These are phyloP conservation scores for Fraxinus paxiana DNA, from an alignment of 305 asterid genomes.

Conservation along the genomic window DNA sequence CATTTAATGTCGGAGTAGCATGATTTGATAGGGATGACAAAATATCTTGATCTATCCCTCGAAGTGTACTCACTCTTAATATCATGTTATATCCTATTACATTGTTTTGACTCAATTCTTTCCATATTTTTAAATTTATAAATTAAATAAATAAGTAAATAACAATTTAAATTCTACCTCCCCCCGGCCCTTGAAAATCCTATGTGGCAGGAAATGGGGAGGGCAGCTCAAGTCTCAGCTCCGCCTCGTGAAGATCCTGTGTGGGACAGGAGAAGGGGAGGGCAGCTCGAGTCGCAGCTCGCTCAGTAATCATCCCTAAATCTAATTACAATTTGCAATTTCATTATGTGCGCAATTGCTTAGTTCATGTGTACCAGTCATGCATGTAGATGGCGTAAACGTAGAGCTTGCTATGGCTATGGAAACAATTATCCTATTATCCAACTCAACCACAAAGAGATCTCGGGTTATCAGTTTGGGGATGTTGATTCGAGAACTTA, in stretches of 20 bases:
- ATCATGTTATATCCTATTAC: not conserved
- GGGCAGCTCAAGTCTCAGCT: no score
- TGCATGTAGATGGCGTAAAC: constrained; percentile 44
- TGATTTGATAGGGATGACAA: not conserved
- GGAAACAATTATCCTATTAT: constrained; percentile 33
- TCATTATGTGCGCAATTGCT: constrained; percentile 42
- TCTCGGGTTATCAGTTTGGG: constrained; percentile 35
- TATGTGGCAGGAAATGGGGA: no score
- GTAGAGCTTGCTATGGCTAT: constrained; percentile 59
- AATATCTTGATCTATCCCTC: not conserved
- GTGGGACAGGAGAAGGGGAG: not conserved
- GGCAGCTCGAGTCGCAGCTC: not conserved
- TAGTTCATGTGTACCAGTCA: constrained; percentile 55
- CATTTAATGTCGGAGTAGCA: not conserved
- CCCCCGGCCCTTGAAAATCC: not conserved
- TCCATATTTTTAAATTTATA: not conserved
- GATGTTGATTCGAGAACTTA: constrained; percentile 44
- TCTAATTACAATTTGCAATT: not conserved
- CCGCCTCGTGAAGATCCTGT: not conserved
- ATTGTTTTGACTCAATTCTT: not conserved
- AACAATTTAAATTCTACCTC: not conserved
- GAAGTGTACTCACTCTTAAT: not conserved
- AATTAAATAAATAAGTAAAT: not conserved
- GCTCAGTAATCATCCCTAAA: not conserved
- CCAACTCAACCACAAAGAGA: constrained; percentile 43